phyloP scores from a whole-genome alignment of 73 alveolate species.

The Diophrys appendiculata region DNA sequence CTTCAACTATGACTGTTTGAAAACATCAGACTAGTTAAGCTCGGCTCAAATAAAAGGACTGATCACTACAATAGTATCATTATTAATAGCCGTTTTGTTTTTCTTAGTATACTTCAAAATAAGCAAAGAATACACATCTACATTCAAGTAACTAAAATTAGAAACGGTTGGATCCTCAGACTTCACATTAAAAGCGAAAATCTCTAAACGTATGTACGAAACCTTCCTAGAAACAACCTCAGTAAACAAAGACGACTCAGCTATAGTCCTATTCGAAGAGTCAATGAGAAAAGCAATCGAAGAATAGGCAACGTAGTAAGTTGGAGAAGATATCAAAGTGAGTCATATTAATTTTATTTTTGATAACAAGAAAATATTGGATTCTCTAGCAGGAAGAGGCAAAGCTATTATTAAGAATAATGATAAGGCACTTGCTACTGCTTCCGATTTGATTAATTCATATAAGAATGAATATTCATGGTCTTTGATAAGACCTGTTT shows the following conservation, averaged over 20 bases:
- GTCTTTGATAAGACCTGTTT: slow-evolving; percentile 28
- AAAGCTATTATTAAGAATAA: background rate
- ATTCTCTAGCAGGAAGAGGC: background rate
- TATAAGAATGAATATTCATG: slow-evolving; percentile 13
- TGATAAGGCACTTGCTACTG: background rate
- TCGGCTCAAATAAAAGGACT: background rate
- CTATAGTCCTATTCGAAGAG: background rate
- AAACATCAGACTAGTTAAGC: background rate
- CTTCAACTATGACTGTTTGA: background rate
- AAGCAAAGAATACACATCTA: background rate
- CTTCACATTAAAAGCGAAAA: background rate
- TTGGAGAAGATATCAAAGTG: background rate
- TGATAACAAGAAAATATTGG: background rate
- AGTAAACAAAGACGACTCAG: background rate
- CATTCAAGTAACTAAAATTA: too few species aligned
- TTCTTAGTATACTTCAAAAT: too few species aligned
- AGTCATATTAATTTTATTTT: too few species aligned
- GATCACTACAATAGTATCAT: background rate
- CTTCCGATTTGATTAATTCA: background rate
- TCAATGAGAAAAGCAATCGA: background rate
- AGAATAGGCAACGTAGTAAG: background rate
- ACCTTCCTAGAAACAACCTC: background rate
- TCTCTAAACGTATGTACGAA: background rate
- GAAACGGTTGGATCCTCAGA: background rate
- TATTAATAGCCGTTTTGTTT: background rate